These are phyloP conservation scores for Phialophora verrucosa DNA, from an alignment of 2,329 filamentous ascomycete genomes.

Conservation along the genomic window DNA sequence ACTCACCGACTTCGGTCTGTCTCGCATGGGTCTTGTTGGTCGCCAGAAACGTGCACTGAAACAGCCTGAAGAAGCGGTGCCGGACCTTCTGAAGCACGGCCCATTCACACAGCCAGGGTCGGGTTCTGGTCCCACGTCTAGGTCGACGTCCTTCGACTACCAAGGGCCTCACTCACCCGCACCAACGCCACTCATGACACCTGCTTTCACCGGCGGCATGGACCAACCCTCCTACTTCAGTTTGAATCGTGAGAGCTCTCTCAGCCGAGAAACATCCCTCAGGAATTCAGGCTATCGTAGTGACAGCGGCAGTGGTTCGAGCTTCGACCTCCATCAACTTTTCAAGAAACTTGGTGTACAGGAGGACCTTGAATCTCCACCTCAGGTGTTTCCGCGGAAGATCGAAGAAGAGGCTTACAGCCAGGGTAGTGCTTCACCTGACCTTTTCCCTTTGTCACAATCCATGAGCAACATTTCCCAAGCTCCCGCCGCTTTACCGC, in stretches of 20 bases:
- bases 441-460: conserved; percentile 70
- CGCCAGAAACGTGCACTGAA: conserved; percentile 91
- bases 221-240: conserved; percentile 93
- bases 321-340: conserved; percentile 82
- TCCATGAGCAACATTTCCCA: conserved; percentile 57
- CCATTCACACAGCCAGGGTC: conserved; percentile 81
- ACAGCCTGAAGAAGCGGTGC: conserved; percentile 78
- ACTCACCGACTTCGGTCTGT: conserved; percentile 95
- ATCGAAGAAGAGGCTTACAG: conserved; percentile 77
- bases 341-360: conserved; percentile 78
- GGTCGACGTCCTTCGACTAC: conserved; percentile 91
- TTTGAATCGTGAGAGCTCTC: conserved; percentile 64
- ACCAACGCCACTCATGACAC: conserved; percentile 84
- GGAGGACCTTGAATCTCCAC: conserved; percentile 58
- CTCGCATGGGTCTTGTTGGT: conserved; percentile 94
- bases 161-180: conserved; percentile 77
- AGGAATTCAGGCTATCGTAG: conserved; percentile 83
- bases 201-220: conserved; percentile 70
- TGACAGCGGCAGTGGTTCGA: conserved; percentile 77
- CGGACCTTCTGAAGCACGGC: conserved; percentile 89
- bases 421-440: conserved; percentile 76
- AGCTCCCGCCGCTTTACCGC: conserved; percentile 45
- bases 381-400: conserved; percentile 52
- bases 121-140: conserved; percentile 82
- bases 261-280: conserved; percentile 66